Percentiles rank a stretch among this genome's conserved stretches.
phyloP scores from a whole-genome alignment of 495 filamentous ascomycete species.

The Xylaria scruposa region DNA sequence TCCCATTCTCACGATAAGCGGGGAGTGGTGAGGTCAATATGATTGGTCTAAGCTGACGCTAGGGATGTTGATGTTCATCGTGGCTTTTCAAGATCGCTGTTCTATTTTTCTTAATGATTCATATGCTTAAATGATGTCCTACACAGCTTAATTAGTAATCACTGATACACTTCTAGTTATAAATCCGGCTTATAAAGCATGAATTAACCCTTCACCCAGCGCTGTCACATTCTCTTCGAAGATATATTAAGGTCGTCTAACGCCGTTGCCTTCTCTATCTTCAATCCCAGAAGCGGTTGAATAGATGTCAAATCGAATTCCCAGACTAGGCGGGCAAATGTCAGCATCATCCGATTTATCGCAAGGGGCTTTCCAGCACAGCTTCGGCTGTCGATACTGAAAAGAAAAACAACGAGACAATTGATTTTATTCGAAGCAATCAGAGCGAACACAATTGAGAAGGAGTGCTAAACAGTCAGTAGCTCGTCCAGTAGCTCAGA shows the following conservation, averaged over 20 bases:
- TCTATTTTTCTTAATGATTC: background rate
- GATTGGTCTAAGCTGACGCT: background rate
- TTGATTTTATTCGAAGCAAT: no score
- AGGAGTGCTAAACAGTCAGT: no score
- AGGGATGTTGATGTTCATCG: background rate
- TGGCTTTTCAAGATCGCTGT: background rate
- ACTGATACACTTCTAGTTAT: background rate
- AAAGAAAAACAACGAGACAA: background rate
- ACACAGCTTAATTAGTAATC: background rate
- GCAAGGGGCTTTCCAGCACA: background rate
- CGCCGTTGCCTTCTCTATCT: background rate
- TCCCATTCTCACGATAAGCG: background rate
- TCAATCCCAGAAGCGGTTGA: no score
- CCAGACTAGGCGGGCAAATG: background rate
- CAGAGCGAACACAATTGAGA: no score
- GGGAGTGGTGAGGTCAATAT: background rate
- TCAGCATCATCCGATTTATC: background rate
- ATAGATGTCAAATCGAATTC: background rate
- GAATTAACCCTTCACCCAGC: background rate
- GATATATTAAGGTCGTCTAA: background rate
- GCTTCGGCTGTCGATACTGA: background rate
- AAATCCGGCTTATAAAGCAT: background rate
- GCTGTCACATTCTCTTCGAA: background rate
- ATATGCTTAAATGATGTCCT: no score
- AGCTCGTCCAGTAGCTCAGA: no score